Evolutionary conservation across 1,284 basidiomycete species (phyloP).

Genomic region (Malassezia obtusa): DNA sequence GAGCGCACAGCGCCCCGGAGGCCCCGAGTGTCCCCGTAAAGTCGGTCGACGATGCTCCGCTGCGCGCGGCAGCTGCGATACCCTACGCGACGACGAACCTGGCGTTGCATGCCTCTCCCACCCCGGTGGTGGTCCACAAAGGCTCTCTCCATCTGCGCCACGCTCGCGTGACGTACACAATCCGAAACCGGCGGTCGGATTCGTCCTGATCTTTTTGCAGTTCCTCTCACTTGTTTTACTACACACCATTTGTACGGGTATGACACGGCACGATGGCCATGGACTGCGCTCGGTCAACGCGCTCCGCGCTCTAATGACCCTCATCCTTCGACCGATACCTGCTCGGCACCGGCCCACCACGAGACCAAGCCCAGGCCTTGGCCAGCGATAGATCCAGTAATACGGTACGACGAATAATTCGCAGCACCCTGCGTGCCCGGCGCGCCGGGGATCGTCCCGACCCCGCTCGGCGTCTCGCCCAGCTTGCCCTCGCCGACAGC

Average conservation of each 20-base stretch:
- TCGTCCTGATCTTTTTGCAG: not conserved
- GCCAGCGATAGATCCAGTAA: constrained; percentile 74
- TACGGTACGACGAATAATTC: not conserved
- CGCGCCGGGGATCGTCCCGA: constrained; percentile 53
- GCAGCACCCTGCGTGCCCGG: constrained; percentile 58
- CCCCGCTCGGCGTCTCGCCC: constrained; percentile 24
- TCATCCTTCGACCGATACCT: constrained; percentile 22
- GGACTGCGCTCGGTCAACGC: not conserved
- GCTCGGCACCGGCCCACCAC: constrained; percentile 53
- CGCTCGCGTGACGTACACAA: constrained; percentile 10
- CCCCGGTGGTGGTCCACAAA: not conserved
- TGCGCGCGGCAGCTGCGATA: not conserved
- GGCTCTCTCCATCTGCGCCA: not conserved
- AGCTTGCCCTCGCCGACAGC: constrained; percentile 22
- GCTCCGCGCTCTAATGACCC: not conserved
- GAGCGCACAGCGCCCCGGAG: too few species aligned
- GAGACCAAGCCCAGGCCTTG: constrained; percentile 65
- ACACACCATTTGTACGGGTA: not conserved
- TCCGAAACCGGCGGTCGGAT: too few species aligned
- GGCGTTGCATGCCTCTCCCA: not conserved
- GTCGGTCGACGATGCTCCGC: not conserved
- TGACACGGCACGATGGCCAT: not conserved
- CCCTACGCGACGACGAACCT: not conserved
- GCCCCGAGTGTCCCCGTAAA: not conserved
- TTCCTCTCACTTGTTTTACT: too few species aligned